Base-by-base conservation (phyloP, 139 green algal genomes). In the Chlorella sp. region DNA sequence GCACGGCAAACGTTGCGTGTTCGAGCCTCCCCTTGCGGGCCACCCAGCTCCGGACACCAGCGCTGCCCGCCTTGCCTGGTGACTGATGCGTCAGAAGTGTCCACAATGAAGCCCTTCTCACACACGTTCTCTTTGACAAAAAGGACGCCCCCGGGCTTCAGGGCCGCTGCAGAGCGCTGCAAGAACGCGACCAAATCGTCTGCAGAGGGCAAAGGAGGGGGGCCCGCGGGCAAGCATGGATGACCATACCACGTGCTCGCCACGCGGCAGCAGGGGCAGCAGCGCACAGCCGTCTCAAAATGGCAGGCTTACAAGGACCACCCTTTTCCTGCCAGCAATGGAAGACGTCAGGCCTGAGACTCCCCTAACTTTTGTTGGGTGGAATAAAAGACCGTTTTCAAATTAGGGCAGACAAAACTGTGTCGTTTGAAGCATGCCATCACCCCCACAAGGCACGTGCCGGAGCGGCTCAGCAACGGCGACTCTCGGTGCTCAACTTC, bases 41-140 rank as follows among this genome's bases (percentile, higher is more conserved):
- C 76, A 32, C 1, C 18, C 34, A 5, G n/a, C 37, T 28, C 76
- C 76, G n/a, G 14, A 30, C 79, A 64, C 73, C 64, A 28, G 64
- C 22, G 64, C 64, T 28, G 11, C 64, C 22, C 64, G 21, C 21
- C 64, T 34, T 73, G 96, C 75, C 97, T 93, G 5, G 98, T 99
- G 12, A 99, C 81, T 80, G 92, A 97, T 73, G 88, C 94, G 92
- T 99, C 98, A 26, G 98, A 96, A 57, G 94, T 96, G 93, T 99
- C 98, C 40, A 99, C 94, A 0, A 99, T 90, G 85, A 99, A 99
- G 32, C 97, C 96, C 21, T 95, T 81, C 28, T 92, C 89, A 80
- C 85, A 93, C 37, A 98, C 97, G 92, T 99, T 99, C 92, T 99
- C 98, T 90, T 99, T 99, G 21, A 97, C 91, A 78, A 99, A 94